Conservation (phyloP, 805 yeast species). For the Metschnikowia kofuensis region DNA sequence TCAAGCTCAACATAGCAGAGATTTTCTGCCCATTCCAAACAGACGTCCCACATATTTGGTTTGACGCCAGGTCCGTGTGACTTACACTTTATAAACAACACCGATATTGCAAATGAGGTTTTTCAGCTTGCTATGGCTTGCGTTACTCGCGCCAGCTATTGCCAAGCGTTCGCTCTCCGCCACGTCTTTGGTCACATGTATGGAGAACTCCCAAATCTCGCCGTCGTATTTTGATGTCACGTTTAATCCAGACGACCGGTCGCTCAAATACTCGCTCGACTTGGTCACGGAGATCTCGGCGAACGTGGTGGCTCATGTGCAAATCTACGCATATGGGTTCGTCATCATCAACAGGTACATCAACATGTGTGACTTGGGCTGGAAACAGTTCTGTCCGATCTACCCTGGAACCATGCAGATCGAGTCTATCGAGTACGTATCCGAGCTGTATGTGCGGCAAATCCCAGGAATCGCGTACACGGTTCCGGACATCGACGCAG, state of each 20-base stretch:
- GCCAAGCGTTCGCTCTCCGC: constrained; percentile 45
- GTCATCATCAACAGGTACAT: constrained; percentile 54
- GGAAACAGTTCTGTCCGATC: constrained; percentile 90
- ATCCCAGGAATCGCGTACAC: constrained; percentile 84
- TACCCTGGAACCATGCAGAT: constrained; percentile 79
- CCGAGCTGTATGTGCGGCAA: constrained; percentile 44
- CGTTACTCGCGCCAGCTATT: constrained; percentile 11
- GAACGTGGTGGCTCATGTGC: constrained; percentile 64
- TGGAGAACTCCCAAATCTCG: constrained; percentile 68
- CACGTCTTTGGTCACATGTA: constrained; percentile 81
- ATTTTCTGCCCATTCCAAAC: too few species aligned
- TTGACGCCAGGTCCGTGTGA: not conserved
- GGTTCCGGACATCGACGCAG: constrained; percentile 86
- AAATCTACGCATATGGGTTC: constrained; percentile 86
- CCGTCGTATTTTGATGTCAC: constrained; percentile 73
- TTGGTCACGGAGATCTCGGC: constrained; percentile 67
- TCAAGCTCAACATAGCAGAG: too few species aligned
- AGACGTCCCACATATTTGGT: not conserved
- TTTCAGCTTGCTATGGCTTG: constrained; percentile 11
- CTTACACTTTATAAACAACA: not conserved
- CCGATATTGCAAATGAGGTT: constrained; percentile 6
- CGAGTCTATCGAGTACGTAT: constrained; percentile 62
- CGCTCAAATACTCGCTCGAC: constrained; percentile 66
- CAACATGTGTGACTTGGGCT: constrained; percentile 62
- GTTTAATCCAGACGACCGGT: constrained; percentile 67